These are phyloP conservation scores for Mallotus nudiflorus DNA, from an alignment of 345 rosid species.

Conservation along the genomic window DNA sequence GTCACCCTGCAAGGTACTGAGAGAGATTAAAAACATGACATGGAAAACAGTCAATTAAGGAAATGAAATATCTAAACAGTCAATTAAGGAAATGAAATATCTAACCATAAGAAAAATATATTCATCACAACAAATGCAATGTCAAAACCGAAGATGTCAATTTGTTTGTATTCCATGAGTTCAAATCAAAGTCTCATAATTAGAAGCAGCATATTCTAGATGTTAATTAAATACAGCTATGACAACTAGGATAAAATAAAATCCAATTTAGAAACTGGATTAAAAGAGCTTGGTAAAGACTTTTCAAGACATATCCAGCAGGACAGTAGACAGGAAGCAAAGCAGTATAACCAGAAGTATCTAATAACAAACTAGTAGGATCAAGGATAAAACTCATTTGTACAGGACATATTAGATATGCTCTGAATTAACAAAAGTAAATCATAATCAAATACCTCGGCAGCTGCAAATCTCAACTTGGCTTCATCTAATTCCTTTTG, in stretches of 20 bases:
- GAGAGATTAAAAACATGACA: background rate
- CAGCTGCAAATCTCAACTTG: slow-evolving; percentile 93
- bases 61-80: background rate
- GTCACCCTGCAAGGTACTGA: slow-evolving; percentile 70
- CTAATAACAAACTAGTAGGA: background rate
- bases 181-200: background rate
- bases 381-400: background rate
- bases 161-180: background rate
- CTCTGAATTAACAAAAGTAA: slow-evolving; percentile 2
- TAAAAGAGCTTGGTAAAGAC: background rate
- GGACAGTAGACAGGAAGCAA: background rate
- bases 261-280: background rate
- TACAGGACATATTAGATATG: background rate
- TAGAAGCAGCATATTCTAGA: background rate
- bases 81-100: background rate
- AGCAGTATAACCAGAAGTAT: background rate
- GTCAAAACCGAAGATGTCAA: background rate
- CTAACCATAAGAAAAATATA: too few relatives aligned
- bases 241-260: background rate
- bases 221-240: background rate
- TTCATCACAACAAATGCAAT: background rate
- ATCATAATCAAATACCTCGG: slow-evolving; percentile 57
- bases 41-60: background rate
- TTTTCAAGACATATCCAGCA: background rate
- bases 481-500: slow-evolving; percentile 91